Evolutionary conservation across 2,329 filamentous ascomycete genomes (phyloP), one percentile per base, ranked within the genome.

Genomic region (Meredithiella fracta): DNA sequence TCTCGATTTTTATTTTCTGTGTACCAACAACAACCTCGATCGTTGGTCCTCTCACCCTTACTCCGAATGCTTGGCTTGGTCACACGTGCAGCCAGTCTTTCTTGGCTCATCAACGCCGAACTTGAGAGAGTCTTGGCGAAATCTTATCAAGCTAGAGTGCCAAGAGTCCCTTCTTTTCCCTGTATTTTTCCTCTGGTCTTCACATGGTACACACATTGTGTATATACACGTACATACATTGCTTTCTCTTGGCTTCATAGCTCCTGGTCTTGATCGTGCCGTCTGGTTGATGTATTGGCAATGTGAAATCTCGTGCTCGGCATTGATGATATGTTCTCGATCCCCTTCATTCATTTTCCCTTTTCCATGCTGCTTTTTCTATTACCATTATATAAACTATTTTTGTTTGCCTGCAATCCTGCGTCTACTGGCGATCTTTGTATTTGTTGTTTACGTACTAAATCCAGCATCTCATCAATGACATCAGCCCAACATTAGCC

Each of bases 61-160:
- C 53, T 54, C 29, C 15, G 25, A 37, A 47, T 54, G 51, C 56
- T 58, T 51, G 47, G 44, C 31, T 58, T 51, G 44, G 51, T 58
- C 56, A 58, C 56, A 51, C 56, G 51, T 58, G 31, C 17, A 34
- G 42, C 51, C 25, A 50, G 51, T 29, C 56, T 53, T 26, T 58
- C 56, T 58, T 58, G 56, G 56, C 56, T 51, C 56, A 40, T 23
- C 50, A 58, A 58, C 56, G 56, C 56, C 56, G 56, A 58, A 51
- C 56, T 54, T 51, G 47, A n/a, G 22, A 23, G 53, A 47, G 56
- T 50, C 56, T 58, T 58, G 56, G 56, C 56, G 51, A 58, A 58
- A 58, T 54, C 56, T 58, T 53, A 54, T 52, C 25, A 25, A 54
- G 40, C 40, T 47, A 54, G 40, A 54, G 52, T 44, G 56, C 56